Conservation (phyloP, 2,329 filamentous ascomycete genomes). For the Diplodia corticola region DNA sequence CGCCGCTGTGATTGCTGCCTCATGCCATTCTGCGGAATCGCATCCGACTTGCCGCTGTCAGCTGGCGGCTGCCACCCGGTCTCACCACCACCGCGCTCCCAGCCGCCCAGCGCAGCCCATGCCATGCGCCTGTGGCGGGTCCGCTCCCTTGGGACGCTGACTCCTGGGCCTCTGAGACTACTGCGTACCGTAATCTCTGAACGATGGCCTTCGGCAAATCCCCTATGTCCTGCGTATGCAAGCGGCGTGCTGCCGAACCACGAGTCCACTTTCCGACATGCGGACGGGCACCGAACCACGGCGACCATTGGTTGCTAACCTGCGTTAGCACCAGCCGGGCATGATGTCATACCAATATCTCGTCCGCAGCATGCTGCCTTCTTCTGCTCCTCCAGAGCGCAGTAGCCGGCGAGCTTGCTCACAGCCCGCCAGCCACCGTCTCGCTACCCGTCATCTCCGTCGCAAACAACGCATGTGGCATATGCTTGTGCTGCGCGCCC, state of each 20-base stretch:
- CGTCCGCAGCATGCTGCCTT: neutral
- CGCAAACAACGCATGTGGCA: too few relatives aligned
- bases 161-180: neutral
- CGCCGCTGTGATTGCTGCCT: too few relatives aligned
- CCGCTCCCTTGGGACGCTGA: too few relatives aligned
- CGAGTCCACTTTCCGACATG: neutral
- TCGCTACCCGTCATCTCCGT: too few relatives aligned
- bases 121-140: too few relatives aligned
- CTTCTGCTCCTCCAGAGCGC: neutral
- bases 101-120: too few relatives aligned
- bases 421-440: too few relatives aligned
- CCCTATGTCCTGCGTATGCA: too few relatives aligned
- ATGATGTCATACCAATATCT: constrained; percentile 12
- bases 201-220: neutral
- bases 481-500: too few relatives aligned
- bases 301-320: neutral
- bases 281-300: neutral
- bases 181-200: neutral
- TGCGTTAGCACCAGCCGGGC: neutral
- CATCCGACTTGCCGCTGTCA: neutral
- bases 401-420: neutral
- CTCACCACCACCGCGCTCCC: too few relatives aligned
- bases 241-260: neutral
- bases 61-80: neutral
- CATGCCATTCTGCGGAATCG: neutral